Evolutionary conservation across 225 moss, liverwort and hornwort genomes (phyloP).

Genomic region (Neckera pumila): DNA sequence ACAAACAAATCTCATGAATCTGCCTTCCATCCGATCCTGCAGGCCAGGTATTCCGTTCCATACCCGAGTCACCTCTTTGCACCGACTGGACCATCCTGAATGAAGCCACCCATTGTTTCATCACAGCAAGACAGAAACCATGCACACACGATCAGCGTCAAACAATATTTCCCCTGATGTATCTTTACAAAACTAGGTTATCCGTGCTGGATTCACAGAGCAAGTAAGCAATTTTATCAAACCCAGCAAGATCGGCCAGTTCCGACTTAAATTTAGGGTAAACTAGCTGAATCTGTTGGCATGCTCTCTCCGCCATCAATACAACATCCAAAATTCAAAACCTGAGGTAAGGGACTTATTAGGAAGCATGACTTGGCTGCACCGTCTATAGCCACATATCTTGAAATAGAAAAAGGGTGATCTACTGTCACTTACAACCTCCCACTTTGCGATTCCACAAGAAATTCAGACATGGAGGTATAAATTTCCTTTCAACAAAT

Average conservation of each 20-base stretch:
- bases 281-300: not conserved
- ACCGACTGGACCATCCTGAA: slow-evolving; percentile 5
- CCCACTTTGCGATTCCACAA: not conserved
- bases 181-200: not conserved
- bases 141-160: not conserved
- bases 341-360: too few species aligned
- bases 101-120: not conserved
- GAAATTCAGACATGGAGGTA: not conserved
- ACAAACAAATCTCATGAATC: slow-evolving; percentile 12
- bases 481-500: not conserved
- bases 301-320: not conserved
- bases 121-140: not conserved
- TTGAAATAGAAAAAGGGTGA: not conserved
- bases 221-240: not conserved
- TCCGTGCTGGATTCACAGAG: not conserved
- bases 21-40: slow-evolving; percentile 35
- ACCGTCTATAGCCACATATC: not conserved
- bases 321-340: not conserved
- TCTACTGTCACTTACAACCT: not conserved
- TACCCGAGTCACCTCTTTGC: not conserved
- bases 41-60: slow-evolving; percentile 45
- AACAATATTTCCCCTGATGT: not conserved
- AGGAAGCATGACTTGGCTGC: not conserved
- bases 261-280: not conserved
- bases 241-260: not conserved